A percentile compares a stretch with the other conserved stretches of the same genome.
phyloP scores from a whole-genome alignment of 345 rosid species.

The Mallotus nudiflorus region DNA sequence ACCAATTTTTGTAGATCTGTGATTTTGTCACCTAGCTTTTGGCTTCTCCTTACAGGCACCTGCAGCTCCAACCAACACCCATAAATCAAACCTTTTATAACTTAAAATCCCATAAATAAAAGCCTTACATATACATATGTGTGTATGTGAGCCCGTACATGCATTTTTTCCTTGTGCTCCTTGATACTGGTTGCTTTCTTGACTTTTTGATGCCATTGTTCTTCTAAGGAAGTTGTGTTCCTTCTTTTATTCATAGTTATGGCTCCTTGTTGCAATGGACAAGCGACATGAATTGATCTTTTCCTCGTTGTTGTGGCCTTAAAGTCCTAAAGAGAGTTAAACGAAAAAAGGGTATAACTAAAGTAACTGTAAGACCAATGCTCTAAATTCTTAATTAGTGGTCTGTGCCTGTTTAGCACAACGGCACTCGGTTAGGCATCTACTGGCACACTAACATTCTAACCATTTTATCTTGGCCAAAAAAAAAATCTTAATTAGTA shows the following conservation, averaged over 20 bases:
- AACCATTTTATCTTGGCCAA: too few relatives aligned
- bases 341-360: neutral
- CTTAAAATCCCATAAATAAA: too few relatives aligned
- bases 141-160: too few relatives aligned
- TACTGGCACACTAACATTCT: too few relatives aligned
- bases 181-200: conserved; percentile 1
- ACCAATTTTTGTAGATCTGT: conserved; percentile 72
- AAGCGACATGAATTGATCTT: conserved; percentile 16
- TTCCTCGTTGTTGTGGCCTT: conserved; percentile 26
- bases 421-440: too few relatives aligned
- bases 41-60: conserved; percentile 53
- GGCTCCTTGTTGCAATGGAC: neutral
- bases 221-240: conserved; percentile 20
- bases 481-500: too few relatives aligned
- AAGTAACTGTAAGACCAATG: too few relatives aligned
- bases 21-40: conserved; percentile 59
- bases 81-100: neutral
- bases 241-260: conserved; percentile 28
- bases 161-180: conserved; percentile 26
- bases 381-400: neutral
- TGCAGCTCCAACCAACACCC: conserved; percentile 21
- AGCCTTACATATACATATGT: too few relatives aligned
- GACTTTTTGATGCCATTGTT: conserved; percentile 20
- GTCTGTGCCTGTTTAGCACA: too few relatives aligned
- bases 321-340: conserved; percentile 17